phyloP scores from a whole-genome alignment of 2,329 filamentous ascomycete genomes.

The Colletotrichum tropicicola region DNA sequence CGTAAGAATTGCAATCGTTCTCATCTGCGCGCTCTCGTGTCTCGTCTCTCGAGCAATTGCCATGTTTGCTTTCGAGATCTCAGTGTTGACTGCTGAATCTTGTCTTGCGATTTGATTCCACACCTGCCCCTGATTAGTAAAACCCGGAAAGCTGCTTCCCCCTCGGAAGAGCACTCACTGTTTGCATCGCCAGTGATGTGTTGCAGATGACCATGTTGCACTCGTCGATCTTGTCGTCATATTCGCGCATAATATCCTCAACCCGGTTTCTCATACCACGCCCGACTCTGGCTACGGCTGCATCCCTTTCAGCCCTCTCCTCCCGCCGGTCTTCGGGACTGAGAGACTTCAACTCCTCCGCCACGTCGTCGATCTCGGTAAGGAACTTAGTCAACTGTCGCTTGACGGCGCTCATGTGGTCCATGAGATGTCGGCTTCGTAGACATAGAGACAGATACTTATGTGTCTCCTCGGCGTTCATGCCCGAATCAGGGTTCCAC shows the following conservation, averaged over 20 bases:
- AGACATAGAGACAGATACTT: not conserved
- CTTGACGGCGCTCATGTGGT: conserved; percentile 2
- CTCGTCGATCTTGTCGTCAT: conserved; percentile 38
- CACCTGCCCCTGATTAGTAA: conserved; percentile 27
- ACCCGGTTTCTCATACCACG: conserved; percentile 19
- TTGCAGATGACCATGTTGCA: conserved; percentile 37
- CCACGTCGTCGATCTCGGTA: not conserved
- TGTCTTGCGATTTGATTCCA: conserved; percentile 38
- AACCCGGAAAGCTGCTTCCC: no score
- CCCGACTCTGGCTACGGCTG: not conserved
- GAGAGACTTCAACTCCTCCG: not conserved
- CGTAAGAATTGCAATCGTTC: conserved; percentile 38
- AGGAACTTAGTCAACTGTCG: not conserved
- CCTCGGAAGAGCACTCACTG: no score
- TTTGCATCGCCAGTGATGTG: conserved; percentile 38
- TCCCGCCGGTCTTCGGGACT: no score
- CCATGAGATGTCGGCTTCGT: not conserved
- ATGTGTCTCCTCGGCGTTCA: not conserved
- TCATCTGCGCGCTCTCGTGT: conserved; percentile 39
- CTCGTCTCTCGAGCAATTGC: conserved; percentile 35
- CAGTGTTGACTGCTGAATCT: conserved; percentile 36
- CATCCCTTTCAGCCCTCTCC: not conserved
- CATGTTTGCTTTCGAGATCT: conserved; percentile 35
- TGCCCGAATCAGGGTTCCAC: not conserved
- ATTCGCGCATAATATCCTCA: conserved; percentile 36